phyloP scores from a whole-genome alignment of 1,284 basidiomycete genomes.

The Ganoderma leucocontextum region DNA sequence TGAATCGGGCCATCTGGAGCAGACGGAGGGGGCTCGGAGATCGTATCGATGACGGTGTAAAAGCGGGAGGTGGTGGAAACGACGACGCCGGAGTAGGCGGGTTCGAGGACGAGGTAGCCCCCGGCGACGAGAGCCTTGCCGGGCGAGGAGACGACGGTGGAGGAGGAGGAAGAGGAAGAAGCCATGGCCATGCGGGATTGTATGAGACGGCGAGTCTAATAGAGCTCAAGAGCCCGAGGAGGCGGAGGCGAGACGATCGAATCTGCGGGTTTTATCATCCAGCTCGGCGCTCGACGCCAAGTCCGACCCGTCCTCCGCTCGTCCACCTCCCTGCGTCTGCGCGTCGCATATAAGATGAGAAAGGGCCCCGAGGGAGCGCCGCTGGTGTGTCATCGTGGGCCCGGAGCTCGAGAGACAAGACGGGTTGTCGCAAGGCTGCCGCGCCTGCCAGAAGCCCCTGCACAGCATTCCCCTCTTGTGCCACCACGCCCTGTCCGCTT shows the following conservation, averaged over 20 bases:
- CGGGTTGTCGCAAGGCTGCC: not conserved
- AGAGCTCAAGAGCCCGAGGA: constrained; percentile 1
- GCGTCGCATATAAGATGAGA: not conserved
- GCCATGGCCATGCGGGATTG: not conserved
- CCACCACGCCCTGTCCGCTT: not conserved
- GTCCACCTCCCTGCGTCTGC: not conserved
- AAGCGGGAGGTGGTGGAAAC: constrained; percentile 94
- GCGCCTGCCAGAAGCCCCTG: not conserved
- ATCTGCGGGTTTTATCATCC: constrained; percentile 7
- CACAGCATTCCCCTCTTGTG: constrained; percentile 2
- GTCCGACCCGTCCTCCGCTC: constrained; percentile 3
- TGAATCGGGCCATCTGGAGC: constrained; percentile 38
- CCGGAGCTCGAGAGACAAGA: not conserved
- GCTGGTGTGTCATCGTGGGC: not conserved
- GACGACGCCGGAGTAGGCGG: constrained; percentile 82
- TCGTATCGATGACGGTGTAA: constrained; percentile 72
- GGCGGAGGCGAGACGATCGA: not conserved
- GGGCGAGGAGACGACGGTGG: constrained; percentile 85
- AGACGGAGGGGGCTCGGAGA: constrained; percentile 35
- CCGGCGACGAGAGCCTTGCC: constrained; percentile 97
- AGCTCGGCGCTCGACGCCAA: constrained; percentile 7
- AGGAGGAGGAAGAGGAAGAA: constrained; percentile 41
- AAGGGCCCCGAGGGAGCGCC: not conserved
- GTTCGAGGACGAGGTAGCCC: constrained; percentile 94
- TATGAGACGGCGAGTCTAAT: not conserved